Base-by-base conservation (phyloP, 352 stramenopile species). In the Pythium brachiatum region DNA sequence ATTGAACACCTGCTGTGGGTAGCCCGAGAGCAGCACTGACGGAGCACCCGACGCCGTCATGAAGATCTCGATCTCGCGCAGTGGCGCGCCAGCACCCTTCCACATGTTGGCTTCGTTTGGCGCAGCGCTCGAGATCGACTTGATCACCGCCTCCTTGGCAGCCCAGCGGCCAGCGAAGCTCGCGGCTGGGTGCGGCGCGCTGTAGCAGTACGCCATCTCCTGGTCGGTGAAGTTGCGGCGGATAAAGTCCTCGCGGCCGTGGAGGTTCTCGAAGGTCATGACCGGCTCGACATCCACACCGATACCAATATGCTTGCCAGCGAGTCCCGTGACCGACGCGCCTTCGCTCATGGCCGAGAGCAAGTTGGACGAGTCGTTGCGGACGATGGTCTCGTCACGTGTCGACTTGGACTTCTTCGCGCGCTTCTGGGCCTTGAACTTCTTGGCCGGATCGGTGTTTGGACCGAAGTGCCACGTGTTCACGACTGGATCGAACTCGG, bases 141-240 rank as follows among this genome's bases (percentile, higher is more conserved):
- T 97, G 65, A 96, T 83, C 51, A 94, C 79, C n/a, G 89, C 89
- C 58, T 96, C 87, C 70, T 96, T 96, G 4, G 86, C 87, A 23
- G 89, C 89, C 89, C 87, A 96, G 20, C 87, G 87, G 52, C 84
- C 89, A 0, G 89, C 89, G 60, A 96, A 95, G 66, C 82, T 94
- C 25, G 87, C 74, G 3, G 86, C 86, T n/a, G 89, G 86, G 63
- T 91, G 73, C n/a, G 86, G 70, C 15, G 84, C 77, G 43, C 76
- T 78, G 64, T 83, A 83, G 78, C 88, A 96, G 71, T 95, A 95
- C 46, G 75, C 78, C 69, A 87, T 89, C 73, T 96, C 88, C 55
- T 84, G 75, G 61, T 92, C 74, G 23, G 87, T 96, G 67, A 96
- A 96, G 79, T 96, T 96, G 66, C 88, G 82, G 7, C 75, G 75